Base-by-base conservation (phyloP, 2,329 filamentous ascomycete species). In the Fusarium sp. region DNA sequence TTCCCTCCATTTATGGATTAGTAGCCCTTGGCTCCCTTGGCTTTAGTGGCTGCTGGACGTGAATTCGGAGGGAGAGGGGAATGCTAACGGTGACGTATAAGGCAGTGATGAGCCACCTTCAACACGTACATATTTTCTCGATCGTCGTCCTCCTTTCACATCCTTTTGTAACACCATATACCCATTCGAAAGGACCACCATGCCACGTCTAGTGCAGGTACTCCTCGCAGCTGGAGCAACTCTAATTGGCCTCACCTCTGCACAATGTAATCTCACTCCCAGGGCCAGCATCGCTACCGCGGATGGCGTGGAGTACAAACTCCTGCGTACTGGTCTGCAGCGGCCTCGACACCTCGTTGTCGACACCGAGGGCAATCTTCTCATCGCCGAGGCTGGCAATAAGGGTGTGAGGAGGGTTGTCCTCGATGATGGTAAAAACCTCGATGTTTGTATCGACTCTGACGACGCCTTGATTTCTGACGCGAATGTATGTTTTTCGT, bases 381-480 rank as follows among this genome's bases (percentile, higher is more conserved):
- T 64, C 1, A 64, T 64, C 5, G 3, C 58, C 7, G 60, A 64
- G 40, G 46, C 57, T 41, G 46, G 57, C 2, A 53, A 13, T 8
- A 40, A 46, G 40, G 60, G 60, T 1, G 60, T 64, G 1, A 64
- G 60, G 5, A 63, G 60, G 10, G 40, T 64, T 40, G 58, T 64
- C 6, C 60, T 64, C 10, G 46, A 64, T 15, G 45, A 41, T 23
- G 60, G 60, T 2, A 63, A 64, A 30, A n/a, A 63, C 6, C 58
- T 64, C 0, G 58, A 62, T 17, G 60, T 64, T 12, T 64, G 60
- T 20, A 55, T 64, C 12, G 58, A 63, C 27, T 64, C 60, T 26
- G 58, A 64, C 7, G n/a, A 35, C 1, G 46, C 60, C 5, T 30
- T 64, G 20, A 64, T 64, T 20, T 40, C 60, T 12, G 49, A 55